Conservation (phyloP, 257 asterid genomes). For the Solanum chmielewskii region DNA sequence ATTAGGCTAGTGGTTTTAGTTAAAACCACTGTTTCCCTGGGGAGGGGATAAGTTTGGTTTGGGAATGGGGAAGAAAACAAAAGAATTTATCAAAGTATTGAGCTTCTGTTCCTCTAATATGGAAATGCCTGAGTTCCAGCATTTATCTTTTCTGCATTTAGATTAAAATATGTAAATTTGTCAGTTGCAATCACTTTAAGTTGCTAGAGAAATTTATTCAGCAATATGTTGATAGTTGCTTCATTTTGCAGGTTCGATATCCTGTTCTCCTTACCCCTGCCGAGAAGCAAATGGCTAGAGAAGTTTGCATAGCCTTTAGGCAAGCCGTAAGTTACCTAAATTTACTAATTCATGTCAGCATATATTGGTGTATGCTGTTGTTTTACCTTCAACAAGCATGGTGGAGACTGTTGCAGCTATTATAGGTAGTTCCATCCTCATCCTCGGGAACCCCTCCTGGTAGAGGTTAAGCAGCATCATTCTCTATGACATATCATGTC, state of each 20-base stretch:
- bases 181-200: neutral
- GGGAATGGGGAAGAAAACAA: neutral
- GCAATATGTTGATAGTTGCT: neutral
- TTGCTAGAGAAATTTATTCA: neutral
- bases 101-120: neutral
- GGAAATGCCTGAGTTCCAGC: neutral
- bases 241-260: conserved; percentile 70
- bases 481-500: neutral
- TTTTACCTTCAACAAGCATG: neutral
- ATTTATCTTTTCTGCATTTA: neutral
- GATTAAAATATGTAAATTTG: neutral
- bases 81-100: neutral
- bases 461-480: neutral
- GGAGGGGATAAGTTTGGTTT: neutral
- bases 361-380: neutral
- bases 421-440: neutral
- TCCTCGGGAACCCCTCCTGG: neutral
- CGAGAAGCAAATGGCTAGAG: conserved; percentile 96
- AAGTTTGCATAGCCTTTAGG: conserved; percentile 90
- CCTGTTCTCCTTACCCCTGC: conserved; percentile 96
- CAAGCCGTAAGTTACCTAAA: conserved; percentile 67
- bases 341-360: neutral
- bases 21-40: neutral
- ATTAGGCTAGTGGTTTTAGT: neutral
- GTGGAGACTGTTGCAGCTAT: neutral